phyloP scores from a whole-genome alignment of 176 grass and related monocot species.

The Luzula sylvatica region DNA sequence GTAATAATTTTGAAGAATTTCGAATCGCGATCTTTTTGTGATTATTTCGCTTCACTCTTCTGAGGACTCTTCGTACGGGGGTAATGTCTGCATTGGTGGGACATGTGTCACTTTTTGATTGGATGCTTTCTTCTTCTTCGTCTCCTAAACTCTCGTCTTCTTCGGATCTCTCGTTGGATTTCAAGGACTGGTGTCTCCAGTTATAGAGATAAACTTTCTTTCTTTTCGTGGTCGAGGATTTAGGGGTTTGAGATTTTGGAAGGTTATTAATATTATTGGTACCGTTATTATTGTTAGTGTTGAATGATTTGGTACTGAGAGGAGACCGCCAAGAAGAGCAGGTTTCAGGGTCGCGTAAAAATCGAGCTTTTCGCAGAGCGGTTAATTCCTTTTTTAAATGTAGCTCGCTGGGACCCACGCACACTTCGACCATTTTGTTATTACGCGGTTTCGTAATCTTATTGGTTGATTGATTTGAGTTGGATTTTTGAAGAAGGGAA shows the following conservation, averaged over 20 bases:
- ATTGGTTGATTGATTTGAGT: too few species aligned
- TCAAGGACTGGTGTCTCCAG: slow-evolving; percentile 69
- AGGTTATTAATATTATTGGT: slow-evolving; percentile 23
- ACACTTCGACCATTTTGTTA: slow-evolving; percentile 44
- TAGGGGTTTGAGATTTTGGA: too few species aligned
- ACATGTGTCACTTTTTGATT: slow-evolving; percentile 36
- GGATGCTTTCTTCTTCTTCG: slow-evolving; percentile 28
- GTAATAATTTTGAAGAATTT: slow-evolving; percentile 6
- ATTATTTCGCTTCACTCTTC: slow-evolving; percentile 42
- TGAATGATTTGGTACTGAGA: slow-evolving; percentile 61
- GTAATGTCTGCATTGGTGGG: slow-evolving; percentile 39
- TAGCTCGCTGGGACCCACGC: slow-evolving; percentile 69
- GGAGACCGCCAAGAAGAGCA: slow-evolving; percentile 82
- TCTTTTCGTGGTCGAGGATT: slow-evolving; percentile 11
- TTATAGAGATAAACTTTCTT: slow-evolving; percentile 75
- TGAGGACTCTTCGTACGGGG: slow-evolving; percentile 38
- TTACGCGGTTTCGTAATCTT: too few species aligned
- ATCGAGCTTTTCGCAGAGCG: slow-evolving; percentile 57
- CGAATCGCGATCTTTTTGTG: slow-evolving; percentile 27
- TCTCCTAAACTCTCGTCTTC: slow-evolving; percentile 34
- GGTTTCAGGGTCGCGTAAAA: slow-evolving; percentile 79
- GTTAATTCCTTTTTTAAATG: slow-evolving; percentile 95
- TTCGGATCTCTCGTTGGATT: slow-evolving; percentile 46
- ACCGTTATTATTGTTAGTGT: slow-evolving; percentile 31
- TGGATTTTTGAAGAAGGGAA: background rate